These are phyloP conservation scores for Clavispora asparagi DNA, from an alignment of 805 yeast species.

Conservation along the genomic window DNA sequence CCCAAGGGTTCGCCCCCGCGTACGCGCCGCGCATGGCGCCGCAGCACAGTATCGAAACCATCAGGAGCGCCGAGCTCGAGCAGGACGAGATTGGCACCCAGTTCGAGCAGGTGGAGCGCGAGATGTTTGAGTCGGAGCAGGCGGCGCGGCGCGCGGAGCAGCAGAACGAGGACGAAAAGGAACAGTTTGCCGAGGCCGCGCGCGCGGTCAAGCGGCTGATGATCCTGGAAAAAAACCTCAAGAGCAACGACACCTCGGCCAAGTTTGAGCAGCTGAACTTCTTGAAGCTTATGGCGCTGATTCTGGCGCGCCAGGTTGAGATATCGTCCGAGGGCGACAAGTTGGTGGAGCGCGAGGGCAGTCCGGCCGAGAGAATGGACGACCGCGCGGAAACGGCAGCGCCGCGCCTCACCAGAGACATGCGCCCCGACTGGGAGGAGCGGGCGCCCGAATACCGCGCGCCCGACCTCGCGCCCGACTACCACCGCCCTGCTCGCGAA, in stretches of 20 bases:
- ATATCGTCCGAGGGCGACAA: constrained; percentile 31
- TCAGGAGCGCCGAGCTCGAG: constrained; percentile 15
- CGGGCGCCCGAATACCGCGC: constrained; percentile 7
- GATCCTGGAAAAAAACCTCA: constrained; percentile 20
- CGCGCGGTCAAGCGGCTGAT: constrained; percentile 31
- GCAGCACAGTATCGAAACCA: constrained; percentile 26
- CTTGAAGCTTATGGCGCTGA: constrained; percentile 35
- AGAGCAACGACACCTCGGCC: constrained; percentile 22
- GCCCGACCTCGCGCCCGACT: constrained; percentile 7
- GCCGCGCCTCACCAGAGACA: background rate
- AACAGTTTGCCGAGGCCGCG: constrained; percentile 37
- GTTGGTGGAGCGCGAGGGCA: constrained; percentile 20
- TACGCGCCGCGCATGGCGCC: constrained; percentile 7
- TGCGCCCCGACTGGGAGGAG: background rate
- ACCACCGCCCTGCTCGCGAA: constrained; percentile 2
- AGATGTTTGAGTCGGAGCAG: constrained; percentile 14
- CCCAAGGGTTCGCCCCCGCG: background rate
- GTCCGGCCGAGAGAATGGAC: background rate
- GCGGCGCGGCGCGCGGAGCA: constrained; percentile 1
- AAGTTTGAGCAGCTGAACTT: constrained; percentile 35
- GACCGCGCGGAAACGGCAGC: background rate
- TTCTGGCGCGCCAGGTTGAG: constrained; percentile 34
- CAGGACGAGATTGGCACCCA: constrained; percentile 23
- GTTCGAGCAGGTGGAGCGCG: constrained; percentile 30
- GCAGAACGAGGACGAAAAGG: constrained; percentile 21